Percentiles rank a stretch among this genome's conserved stretches.
Evolutionary conservation across 139 green algal genomes (phyloP).

Genomic region (Ulvella scutata): DNA sequence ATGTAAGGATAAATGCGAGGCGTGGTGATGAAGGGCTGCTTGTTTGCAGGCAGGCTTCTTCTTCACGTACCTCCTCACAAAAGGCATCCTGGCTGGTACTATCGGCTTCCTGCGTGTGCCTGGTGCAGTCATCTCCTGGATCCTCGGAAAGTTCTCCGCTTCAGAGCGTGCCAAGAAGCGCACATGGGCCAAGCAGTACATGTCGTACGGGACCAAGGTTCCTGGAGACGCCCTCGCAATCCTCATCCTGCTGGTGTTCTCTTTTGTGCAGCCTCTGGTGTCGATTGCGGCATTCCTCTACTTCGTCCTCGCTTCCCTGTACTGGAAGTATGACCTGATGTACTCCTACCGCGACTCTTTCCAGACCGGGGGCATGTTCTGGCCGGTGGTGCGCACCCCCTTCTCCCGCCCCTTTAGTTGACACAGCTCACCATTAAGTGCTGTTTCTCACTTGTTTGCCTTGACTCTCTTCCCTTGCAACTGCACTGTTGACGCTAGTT

Average conservation of each 20-base stretch:
- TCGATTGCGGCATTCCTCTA: neutral
- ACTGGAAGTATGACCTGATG: neutral
- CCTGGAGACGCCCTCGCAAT: neutral
- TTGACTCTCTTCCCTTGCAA: no score
- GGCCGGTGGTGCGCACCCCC: neutral
- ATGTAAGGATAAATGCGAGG: no score
- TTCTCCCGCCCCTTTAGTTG: no score
- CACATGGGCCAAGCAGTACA: neutral
- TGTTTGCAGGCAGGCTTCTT: neutral
- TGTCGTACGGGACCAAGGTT: neutral
- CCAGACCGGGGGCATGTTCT: neutral
- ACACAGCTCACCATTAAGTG: no score
- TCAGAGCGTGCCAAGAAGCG: conserved; percentile 1
- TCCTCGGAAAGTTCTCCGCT: neutral
- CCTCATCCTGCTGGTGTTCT: conserved; percentile 4
- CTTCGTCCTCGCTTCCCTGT: neutral
- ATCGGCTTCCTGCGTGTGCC: neutral
- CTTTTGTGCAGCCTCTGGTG: neutral
- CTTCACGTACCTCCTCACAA: neutral
- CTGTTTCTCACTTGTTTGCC: no score
- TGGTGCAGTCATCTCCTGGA: neutral
- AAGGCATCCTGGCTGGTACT: neutral
- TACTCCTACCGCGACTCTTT: neutral
- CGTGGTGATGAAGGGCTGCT: no score
- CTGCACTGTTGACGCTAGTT: no score